Base-by-base conservation (phyloP, 1,139 yeast species). In the Scheffersomyces cryptocercus region DNA sequence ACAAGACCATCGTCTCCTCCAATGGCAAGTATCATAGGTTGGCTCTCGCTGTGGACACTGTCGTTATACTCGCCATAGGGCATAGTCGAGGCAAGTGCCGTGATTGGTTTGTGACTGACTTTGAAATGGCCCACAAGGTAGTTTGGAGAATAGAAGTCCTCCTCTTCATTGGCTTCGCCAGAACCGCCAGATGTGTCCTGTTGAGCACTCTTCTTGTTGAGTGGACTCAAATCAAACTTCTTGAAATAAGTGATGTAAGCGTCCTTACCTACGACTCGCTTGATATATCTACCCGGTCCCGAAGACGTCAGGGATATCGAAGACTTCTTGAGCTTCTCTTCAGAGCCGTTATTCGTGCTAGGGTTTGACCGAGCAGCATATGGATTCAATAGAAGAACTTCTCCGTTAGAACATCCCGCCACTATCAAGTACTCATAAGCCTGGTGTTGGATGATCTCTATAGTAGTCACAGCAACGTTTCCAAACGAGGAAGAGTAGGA, bases 1-100 rank as follows among this genome's bases (percentile, higher is more conserved):
- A 84, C 67, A 49, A 78, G 77, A 1, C 93, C 95, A 58, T 85
- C 91, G 51, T 81, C 85, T 5, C 83, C 69, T 0, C 86, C 81
- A 34, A 85, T 60, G 0, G 85, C 82, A 6, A 70, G 49, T 16
- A 77, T 52, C 51, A 82, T 79, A 15, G 88, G 86, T 24, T 31
- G 35, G 24, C 10, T n/a, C 9, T 31, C 35, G 30, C 54, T 60
- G 37, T 38, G 47, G 2, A 38, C 35, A 35, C 34, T 5, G 36
- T 35, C 40, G 9, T 16, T 36, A n/a, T 10, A 14, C 6, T 29
- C 37, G 2, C 26, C 42, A 32, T 44, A 39, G 5, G 71, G 65
- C 28, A 70, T 60, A 11, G 79, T 64, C 14, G 73, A 67, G 1
- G 84, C 45, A 24, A 61, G 59, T 15, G 58, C 41, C 2, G 65